Evolutionary conservation across 495 filamentous ascomycete genomes (phyloP).

Genomic region (Lepraria neglecta): DNA sequence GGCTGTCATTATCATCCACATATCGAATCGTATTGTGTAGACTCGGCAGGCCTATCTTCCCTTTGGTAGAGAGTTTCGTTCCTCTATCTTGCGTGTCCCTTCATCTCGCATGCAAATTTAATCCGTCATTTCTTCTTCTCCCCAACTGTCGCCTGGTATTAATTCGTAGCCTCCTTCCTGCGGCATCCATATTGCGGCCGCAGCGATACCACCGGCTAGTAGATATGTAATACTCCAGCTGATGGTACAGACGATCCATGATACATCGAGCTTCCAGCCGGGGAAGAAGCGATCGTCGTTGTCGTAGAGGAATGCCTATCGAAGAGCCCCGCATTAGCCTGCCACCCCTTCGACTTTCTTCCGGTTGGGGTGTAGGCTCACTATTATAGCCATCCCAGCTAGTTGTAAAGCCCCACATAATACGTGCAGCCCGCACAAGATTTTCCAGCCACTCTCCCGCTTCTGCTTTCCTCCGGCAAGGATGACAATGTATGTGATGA

Average conservation of each 20-base stretch:
- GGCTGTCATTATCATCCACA: neutral
- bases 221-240: constrained; percentile 63
- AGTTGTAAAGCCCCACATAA: constrained; percentile 58
- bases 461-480: constrained; percentile 69
- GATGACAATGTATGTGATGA: constrained; percentile 69
- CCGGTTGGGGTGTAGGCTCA: constrained; percentile 39
- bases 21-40: neutral
- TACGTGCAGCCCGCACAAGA: constrained; percentile 58
- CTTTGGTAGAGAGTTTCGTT: neutral
- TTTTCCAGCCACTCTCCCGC: constrained; percentile 68
- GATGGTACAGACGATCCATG: constrained; percentile 69
- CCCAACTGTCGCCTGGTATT: constrained; percentile 41
- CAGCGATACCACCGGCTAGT: constrained; percentile 53
- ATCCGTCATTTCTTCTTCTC: neutral
- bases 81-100: neutral
- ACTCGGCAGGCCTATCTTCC: constrained; percentile 7
- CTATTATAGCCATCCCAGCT: constrained; percentile 69
- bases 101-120: neutral
- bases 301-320: constrained; percentile 73
- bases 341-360: neutral
- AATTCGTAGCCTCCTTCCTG: constrained; percentile 82
- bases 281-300: constrained; percentile 79
- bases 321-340: neutral
- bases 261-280: constrained; percentile 75
- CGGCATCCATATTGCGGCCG: constrained; percentile 61